phyloP scores from a whole-genome alignment of 768 basidiomycete genomes.

The Suillus hirtellus region DNA sequence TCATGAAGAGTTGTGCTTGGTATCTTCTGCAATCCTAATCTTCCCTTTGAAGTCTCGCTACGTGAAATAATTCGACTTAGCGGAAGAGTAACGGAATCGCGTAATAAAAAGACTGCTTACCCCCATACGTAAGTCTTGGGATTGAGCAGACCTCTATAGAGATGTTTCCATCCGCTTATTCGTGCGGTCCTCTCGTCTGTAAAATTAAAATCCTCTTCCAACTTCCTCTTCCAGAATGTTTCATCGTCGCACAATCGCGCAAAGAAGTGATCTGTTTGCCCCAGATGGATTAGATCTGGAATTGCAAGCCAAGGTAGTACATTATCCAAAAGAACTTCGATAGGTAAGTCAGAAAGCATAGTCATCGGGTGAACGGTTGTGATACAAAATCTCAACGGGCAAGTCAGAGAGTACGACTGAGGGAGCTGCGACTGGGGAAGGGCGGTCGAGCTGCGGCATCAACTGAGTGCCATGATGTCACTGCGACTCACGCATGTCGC shows the following conservation, averaged over 20 bases:
- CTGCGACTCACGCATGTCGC: background rate
- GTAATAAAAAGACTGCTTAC: slow-evolving; percentile 37
- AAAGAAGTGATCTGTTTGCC: slow-evolving; percentile 66
- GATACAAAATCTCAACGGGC: slow-evolving; percentile 66
- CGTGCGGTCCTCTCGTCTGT: slow-evolving; percentile 70
- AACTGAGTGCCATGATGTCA: slow-evolving; percentile 13
- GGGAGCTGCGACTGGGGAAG: slow-evolving; percentile 8
- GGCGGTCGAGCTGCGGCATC: too few species aligned
- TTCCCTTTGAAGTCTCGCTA: slow-evolving; percentile 62
- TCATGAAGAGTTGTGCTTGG: slow-evolving; percentile 36
- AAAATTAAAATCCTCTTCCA: slow-evolving; percentile 77
- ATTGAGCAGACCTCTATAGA: slow-evolving; percentile 69
- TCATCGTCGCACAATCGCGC: slow-evolving; percentile 64
- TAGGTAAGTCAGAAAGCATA: slow-evolving; percentile 55
- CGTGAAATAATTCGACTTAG: slow-evolving; percentile 9
- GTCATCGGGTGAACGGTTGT: slow-evolving; percentile 45
- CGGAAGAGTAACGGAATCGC: slow-evolving; percentile 3
- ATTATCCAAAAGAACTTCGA: slow-evolving; percentile 79
- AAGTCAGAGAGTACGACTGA: slow-evolving; percentile 40
- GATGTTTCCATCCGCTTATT: slow-evolving; percentile 74
- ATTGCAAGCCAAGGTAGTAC: slow-evolving; percentile 58
- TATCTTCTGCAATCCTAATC: slow-evolving; percentile 55
- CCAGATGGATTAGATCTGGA: slow-evolving; percentile 57
- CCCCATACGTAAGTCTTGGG: slow-evolving; percentile 60
- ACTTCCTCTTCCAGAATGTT: slow-evolving; percentile 74